A percentile compares a stretch with the other conserved stretches of the same genome.
phyloP scores from a whole-genome alignment of 441 rosid species.

The Brassica balearica region DNA sequence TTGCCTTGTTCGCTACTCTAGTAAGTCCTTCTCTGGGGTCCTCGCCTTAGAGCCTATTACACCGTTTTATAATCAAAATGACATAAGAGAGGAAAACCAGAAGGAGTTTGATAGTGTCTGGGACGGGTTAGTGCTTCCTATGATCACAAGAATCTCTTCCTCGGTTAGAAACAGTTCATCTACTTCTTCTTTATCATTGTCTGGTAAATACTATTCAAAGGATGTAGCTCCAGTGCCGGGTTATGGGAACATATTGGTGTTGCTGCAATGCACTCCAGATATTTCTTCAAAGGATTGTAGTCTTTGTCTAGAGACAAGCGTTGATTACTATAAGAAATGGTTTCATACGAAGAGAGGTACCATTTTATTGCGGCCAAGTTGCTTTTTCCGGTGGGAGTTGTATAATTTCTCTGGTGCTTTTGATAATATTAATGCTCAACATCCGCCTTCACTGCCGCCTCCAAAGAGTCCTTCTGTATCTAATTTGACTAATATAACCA shows the following conservation, averaged over 20 bases:
- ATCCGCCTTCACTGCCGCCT: not conserved
- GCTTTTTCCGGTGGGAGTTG: slow-evolving; percentile 47
- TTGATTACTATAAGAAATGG: not conserved
- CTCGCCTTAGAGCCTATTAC: not conserved
- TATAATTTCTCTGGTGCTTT: slow-evolving; percentile 34
- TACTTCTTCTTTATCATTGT: slow-evolving; percentile 11
- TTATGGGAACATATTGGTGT: slow-evolving; percentile 21
- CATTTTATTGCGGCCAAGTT: slow-evolving; percentile 38
- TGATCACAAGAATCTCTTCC: slow-evolving; percentile 13
- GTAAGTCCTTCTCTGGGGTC: slow-evolving; percentile 15
- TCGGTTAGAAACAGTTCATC: slow-evolving; percentile 16
- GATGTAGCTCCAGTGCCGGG: slow-evolving; percentile 2
- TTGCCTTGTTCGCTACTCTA: slow-evolving; percentile 49
- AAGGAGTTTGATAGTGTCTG: slow-evolving; percentile 34
- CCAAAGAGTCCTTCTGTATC: not conserved
- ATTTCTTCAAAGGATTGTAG: slow-evolving; percentile 34
- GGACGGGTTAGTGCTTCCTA: not conserved
- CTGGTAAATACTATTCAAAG: slow-evolving; percentile 32
- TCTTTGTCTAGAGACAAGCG: slow-evolving; percentile 15
- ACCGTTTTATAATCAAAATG: not conserved
- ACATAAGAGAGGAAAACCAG: not conserved
- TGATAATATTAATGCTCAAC: slow-evolving; percentile 17
- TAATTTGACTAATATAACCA: not conserved
- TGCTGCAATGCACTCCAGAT: slow-evolving; percentile 43
- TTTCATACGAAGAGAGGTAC: slow-evolving; percentile 17